A percentile compares a stretch with the other conserved stretches of the same genome.
phyloP scores from a whole-genome alignment of 257 asterid genomes.

The Solanum ossicruentum region DNA sequence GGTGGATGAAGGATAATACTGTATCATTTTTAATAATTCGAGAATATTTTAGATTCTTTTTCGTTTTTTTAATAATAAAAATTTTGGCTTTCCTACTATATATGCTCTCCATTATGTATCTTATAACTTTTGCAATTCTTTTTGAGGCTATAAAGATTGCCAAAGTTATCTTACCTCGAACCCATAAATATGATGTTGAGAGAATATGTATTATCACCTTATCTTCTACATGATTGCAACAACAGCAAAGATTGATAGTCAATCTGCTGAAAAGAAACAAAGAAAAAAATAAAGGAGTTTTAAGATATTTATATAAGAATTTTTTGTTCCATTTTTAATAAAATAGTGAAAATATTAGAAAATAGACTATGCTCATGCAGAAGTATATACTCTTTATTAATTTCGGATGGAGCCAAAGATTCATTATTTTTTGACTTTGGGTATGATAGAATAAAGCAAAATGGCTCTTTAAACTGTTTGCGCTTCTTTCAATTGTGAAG shows the following conservation, averaged over 20 bases:
- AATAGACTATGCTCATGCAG: too few relatives aligned
- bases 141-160: neutral
- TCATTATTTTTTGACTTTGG: too few relatives aligned
- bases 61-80: neutral
- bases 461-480: too few relatives aligned
- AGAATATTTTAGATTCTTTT: neutral
- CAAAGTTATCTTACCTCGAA: neutral
- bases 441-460: too few relatives aligned
- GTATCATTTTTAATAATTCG: too few relatives aligned
- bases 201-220: neutral
- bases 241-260: neutral
- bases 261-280: neutral
- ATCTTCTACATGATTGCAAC: neutral
- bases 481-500: too few relatives aligned
- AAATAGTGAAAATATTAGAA: too few relatives aligned
- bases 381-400: neutral
- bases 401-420: too few relatives aligned
- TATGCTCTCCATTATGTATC: neutral
- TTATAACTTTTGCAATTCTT: neutral
- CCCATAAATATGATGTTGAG: neutral
- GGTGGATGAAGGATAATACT: too few relatives aligned
- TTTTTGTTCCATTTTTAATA: too few relatives aligned
- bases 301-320: neutral
- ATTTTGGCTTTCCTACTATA: neutral
- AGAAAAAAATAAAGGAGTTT: neutral